Conservation (phyloP, 2,329 filamentous ascomycete genomes). For the Zymoseptoria brevis region DNA sequence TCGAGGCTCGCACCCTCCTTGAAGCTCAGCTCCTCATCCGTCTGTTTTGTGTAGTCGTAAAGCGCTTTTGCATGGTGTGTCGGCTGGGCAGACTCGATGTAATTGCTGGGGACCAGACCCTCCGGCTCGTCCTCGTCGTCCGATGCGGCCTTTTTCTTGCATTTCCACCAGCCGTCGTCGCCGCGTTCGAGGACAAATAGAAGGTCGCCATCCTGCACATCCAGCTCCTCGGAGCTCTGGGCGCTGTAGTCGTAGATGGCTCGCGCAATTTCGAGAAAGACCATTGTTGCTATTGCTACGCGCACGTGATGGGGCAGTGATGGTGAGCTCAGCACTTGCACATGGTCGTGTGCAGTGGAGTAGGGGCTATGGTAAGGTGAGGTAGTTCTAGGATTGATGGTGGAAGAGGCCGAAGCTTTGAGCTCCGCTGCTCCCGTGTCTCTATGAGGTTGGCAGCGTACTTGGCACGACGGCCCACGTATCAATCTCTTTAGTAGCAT, state of each 20-base stretch:
- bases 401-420: background rate
- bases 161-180: conserved; percentile 80
- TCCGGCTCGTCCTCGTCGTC: conserved; percentile 88
- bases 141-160: conserved; percentile 73
- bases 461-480: background rate
- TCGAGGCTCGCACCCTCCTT: conserved; percentile 75
- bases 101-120: conserved; percentile 87
- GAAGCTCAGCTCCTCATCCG: conserved; percentile 95
- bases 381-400: background rate
- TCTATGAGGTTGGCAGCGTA: no score
- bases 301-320: background rate
- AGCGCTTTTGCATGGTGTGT: conserved; percentile 72
- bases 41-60: conserved; percentile 96
- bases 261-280: conserved; percentile 83
- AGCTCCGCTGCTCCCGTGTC: no score
- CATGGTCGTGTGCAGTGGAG: background rate
- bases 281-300: conserved; percentile 49
- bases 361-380: background rate
- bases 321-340: background rate
- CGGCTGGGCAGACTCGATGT: conserved; percentile 74
- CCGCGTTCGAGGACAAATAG: conserved; percentile 84
- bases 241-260: conserved; percentile 90
- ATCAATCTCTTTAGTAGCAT: background rate
- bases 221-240: conserved; percentile 76
- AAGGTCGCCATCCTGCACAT: conserved; percentile 76